Base-by-base conservation (phyloP, 306 rosid species). In the Sphenostylis stenocarpa region DNA sequence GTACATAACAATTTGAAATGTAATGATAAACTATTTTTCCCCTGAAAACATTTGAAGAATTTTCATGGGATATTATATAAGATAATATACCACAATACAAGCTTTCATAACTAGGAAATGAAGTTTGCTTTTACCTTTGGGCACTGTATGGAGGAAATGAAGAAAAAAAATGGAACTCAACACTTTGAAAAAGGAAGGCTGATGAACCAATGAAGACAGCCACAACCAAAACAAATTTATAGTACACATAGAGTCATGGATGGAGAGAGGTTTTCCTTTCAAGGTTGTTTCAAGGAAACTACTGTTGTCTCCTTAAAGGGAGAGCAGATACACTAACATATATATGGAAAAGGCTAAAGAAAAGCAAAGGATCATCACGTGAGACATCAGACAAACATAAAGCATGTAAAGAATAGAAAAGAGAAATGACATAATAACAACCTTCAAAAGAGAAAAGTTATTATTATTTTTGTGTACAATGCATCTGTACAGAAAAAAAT, bases 251-350 rank as follows among this genome's bases (percentile, higher is more conserved):
- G 38, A 34, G 43, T 23, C 9, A 9, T 43, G 28, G 65, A 64
- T 43, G n/a, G 55, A 49, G 34, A 49, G 65, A 34, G 49, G 29
- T 15, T 71, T 24, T 68, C 39, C 45, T 72, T 64, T 65, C 67
- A 71, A 45, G 72, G 53, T 43, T 76, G 85, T 79, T 79, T 73
- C 87, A 55, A 77, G 84, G 86, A 83, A 81, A 52, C 83, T 84
- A 33, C 78, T 53, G 23, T 23, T 72, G 66, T 60, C 64, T 63
- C 53, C 68, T 21, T 45, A 15, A 34, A 64, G 36, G 55, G 41
- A 68, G 43, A 57, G 56, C 38, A 57, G 34, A 34, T 29, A 33
- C 41, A 78, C 5, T 8, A 2, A 51, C 12, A 13, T 39, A 20
- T 16, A 65, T 65, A 9, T 67, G 57, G 38, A 44, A 78, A 75